Evolutionary conservation across 2,329 filamentous ascomycete genomes (phyloP), one percentile per base, ranked within the genome.

Genomic region (Dothideomycetidae sp.): DNA sequence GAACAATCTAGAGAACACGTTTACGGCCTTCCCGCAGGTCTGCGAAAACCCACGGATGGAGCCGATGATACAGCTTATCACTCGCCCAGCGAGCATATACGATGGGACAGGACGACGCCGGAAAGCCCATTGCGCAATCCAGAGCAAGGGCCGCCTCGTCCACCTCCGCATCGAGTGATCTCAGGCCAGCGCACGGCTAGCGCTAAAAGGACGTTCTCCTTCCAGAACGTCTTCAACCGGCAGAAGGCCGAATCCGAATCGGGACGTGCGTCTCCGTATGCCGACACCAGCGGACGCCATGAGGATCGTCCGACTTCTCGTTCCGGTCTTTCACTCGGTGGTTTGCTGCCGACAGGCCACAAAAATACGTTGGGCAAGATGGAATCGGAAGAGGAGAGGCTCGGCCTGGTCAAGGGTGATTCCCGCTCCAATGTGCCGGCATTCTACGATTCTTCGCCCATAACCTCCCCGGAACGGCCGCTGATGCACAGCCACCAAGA

Each of bases 201-300:
- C 31, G 29, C 35, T 13, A 39, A 39, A 16, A 47, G 44, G 58
- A 45, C 11, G 49, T 98, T 96, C 60, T 92, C 82, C 12, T 96
- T 96, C 66, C 79, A 86, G 46, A 84, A 81, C 46, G 75, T 93
- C 36, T 90, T 94, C 57, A 63, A 64, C 42, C 70, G 76, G 34
- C 61, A 67, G 46, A 65, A 64, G 42, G 44, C 46, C 26, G 23
- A 49, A n/a, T 43, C 45, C 4, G 42, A 37, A 12, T 15, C 15
- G 9, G 14, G 36, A 3, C 29, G 36, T 14, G 28, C 13, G 13
- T 38, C 36, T 9, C 36, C 36, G 10, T 35, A 42, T 29, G 9
- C 28, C 21, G 37, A 42, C 28, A 30, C 19, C 13, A 28, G 12
- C 10, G 31, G 31, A 19, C 23, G 9, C 16, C 21, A 5, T 21